phyloP scores from a whole-genome alignment of 441 rosid species.

The Geranium incanum region DNA sequence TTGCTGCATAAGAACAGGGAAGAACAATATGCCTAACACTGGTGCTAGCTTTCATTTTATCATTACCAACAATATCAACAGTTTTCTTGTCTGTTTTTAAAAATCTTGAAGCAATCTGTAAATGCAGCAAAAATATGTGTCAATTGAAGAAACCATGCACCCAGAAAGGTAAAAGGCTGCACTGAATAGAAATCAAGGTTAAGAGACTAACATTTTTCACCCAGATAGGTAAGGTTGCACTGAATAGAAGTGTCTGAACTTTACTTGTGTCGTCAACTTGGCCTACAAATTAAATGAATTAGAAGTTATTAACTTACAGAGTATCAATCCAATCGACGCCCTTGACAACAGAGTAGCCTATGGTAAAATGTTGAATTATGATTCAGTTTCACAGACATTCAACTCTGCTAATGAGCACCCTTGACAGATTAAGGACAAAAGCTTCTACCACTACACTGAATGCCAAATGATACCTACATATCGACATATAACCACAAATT shows the following conservation, averaged over 20 bases:
- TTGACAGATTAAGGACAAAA: neutral
- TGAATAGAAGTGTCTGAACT: conserved; percentile 96
- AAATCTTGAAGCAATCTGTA: conserved; percentile 62
- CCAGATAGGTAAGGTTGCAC: conserved; percentile 93
- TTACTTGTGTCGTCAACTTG: conserved; percentile 70
- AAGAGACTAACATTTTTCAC: conserved; percentile 61
- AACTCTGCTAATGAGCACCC: neutral
- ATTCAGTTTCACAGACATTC: neutral
- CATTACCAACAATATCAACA: conserved; percentile 94
- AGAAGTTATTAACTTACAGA: neutral
- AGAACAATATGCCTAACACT: conserved; percentile 78
- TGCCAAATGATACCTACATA: neutral
- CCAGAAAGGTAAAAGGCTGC: neutral
- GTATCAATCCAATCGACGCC: no score
- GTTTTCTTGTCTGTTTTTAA: conserved; percentile 67
- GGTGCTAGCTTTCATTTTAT: conserved; percentile 91
- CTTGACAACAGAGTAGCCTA: no score
- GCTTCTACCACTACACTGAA: neutral
- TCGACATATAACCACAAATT: neutral
- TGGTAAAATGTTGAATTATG: no score
- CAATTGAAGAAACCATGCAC: conserved; percentile 8
- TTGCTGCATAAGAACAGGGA: conserved; percentile 67
- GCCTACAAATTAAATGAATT: conserved; percentile 37
- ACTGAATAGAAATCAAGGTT: conserved; percentile 1
- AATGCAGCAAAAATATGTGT: conserved; percentile 18